phyloP scores from a whole-genome alignment of 345 rosid genomes.

The Passiflora organensis region DNA sequence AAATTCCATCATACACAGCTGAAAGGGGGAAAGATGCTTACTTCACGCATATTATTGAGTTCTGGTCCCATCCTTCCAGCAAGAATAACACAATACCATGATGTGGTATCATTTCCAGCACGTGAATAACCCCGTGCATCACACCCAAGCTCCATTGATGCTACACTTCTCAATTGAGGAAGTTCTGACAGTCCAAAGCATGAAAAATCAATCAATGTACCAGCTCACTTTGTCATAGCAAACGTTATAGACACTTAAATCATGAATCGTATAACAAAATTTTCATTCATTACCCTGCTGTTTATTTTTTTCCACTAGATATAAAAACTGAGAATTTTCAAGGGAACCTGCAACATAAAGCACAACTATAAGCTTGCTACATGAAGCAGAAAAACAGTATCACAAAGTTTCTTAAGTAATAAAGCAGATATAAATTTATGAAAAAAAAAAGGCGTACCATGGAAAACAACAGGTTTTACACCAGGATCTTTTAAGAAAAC shows the following conservation, averaged over 20 bases:
- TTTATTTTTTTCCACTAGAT: constrained; percentile 71
- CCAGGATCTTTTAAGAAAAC: constrained; percentile 87
- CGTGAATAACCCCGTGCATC: constrained; percentile 85
- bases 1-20: not conserved
- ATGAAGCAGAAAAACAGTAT: constrained; percentile 1
- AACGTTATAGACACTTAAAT: too few relatives aligned
- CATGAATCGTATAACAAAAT: not conserved
- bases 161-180: constrained; percentile 76
- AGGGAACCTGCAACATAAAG: constrained; percentile 51
- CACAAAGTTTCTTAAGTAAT: constrained; percentile 7
- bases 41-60: constrained; percentile 84
- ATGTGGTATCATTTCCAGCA: constrained; percentile 62
- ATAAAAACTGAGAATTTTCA: constrained; percentile 63
- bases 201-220: not conserved
- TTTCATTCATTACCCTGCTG: constrained; percentile 48
- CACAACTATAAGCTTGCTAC: constrained; percentile 17
- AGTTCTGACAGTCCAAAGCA: constrained; percentile 45
- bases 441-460: constrained; percentile 38
- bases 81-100: constrained; percentile 89
- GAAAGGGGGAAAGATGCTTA: constrained; percentile 32
- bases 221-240: too few relatives aligned
- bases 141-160: constrained; percentile 87
- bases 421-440: constrained; percentile 10
- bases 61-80: constrained; percentile 86
- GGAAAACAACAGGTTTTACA: constrained; percentile 73